Conservation (phyloP, 2,329 filamentous ascomycete species). For the Pseudogymnoascus pannorum region DNA sequence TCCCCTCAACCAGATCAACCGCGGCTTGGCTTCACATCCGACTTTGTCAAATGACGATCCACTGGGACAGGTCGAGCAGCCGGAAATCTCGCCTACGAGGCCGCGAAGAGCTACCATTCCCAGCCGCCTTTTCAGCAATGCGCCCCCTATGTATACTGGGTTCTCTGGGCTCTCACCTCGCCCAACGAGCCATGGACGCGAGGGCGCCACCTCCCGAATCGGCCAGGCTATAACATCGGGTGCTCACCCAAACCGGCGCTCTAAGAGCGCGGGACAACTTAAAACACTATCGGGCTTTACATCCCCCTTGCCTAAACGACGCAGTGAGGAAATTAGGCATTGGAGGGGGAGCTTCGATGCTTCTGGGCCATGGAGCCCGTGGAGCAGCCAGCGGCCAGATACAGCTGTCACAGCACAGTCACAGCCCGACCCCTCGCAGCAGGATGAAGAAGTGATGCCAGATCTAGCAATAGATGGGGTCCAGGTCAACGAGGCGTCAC, state of each 20-base stretch:
- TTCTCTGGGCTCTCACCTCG: conserved; percentile 51
- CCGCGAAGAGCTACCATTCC: conserved; percentile 37
- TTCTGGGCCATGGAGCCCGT: conserved; percentile 33
- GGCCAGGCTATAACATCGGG: conserved; percentile 57
- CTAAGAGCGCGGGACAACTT: conserved; percentile 52
- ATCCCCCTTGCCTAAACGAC: conserved; percentile 34
- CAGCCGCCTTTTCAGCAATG: conserved; percentile 30
- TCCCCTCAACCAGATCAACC: conserved; percentile 53
- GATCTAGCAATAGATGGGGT: neutral
- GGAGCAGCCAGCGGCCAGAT: neutral
- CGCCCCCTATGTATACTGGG: conserved; percentile 29
- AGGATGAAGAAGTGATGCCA: neutral
- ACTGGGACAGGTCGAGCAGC: conserved; percentile 42
- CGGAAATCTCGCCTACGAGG: conserved; percentile 22
- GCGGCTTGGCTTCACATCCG: conserved; percentile 55
- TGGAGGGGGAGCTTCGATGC: conserved; percentile 55
- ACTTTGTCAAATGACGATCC: conserved; percentile 47
- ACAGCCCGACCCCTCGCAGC: conserved; percentile 4
- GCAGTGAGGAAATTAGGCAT: conserved; percentile 57
- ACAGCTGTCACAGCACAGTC: neutral
- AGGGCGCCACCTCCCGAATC: conserved; percentile 38
- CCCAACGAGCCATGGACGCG: conserved; percentile 51
- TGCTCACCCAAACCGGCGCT: conserved; percentile 44
- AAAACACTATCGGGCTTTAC: conserved; percentile 13
- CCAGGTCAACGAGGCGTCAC: conserved; percentile 30